Percentiles rank a stretch among this genome's conserved stretches.
These are phyloP conservation scores for Dactylellina cionopaga DNA, from an alignment of 2,329 filamentous ascomycete genomes.

Conservation along the genomic window DNA sequence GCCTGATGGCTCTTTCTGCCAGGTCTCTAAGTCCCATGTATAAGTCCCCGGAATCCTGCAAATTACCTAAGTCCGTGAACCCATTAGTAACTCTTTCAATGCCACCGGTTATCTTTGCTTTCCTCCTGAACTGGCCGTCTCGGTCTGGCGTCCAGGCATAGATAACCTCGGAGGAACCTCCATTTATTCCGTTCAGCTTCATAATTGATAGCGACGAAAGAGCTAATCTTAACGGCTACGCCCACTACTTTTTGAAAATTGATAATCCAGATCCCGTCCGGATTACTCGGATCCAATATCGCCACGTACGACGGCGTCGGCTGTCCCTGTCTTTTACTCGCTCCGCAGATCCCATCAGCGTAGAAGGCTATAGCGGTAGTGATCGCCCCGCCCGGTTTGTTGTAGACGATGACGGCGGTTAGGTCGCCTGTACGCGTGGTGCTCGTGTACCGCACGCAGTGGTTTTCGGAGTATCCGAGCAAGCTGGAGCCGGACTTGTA, in stretches of 20 bases:
- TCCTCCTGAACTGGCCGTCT: not conserved
- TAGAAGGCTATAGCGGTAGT: constrained; percentile 22
- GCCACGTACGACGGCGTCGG: constrained; percentile 5
- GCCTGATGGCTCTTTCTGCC: constrained; percentile 1
- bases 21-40: constrained; percentile 17
- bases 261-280: constrained; percentile 22
- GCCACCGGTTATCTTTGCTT: not conserved
- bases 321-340: not conserved
- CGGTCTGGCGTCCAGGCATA: not conserved
- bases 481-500: constrained; percentile 1
- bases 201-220: constrained; percentile 23
- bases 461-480: not conserved
- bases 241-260: constrained; percentile 4
- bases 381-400: not conserved
- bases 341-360: constrained; percentile 1
- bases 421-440: not conserved
- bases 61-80: not conserved
- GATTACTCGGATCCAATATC: constrained; percentile 2
- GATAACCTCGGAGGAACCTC: not conserved
- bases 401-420: constrained; percentile 15
- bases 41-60: not conserved
- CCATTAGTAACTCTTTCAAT: not conserved
- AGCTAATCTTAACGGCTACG: not conserved
- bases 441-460: constrained; percentile 15
- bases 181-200: not conserved